Evolutionary conservation across 2,329 filamentous ascomycete genomes (phyloP), one percentile per base, ranked within the genome.

Genomic region (Neopestalotiopsis clavispora): DNA sequence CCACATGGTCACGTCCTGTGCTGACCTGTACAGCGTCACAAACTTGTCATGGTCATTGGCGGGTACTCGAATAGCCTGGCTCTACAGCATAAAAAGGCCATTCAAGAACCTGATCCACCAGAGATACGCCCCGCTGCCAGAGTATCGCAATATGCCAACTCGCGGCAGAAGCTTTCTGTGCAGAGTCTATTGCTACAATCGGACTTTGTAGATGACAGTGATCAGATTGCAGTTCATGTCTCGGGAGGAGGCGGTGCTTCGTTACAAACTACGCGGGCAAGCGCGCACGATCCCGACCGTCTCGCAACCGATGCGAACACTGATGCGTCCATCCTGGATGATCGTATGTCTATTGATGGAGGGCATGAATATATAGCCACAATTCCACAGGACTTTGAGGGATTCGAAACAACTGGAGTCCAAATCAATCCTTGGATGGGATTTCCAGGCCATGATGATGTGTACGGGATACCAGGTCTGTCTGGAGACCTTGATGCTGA

Each of bases 171-270:
- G 2, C 77, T 83, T 0, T 80, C 79, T 0, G 80, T 83, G 12
- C 81, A 83, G 66, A 82, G 81, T 42, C 71, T 83, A 4, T 74
- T 83, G 7, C 72, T 80, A 2, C 80, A 82, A 30, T 80, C 80
- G 1, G 78, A 79, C 57, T 83, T 82, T 38, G 74, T 79, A 13
- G 80, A 83, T 68, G 79, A 82, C 66, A 81, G 80, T 42, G 74
- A 78, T 58, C 76, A 80, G 65, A 75, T 77, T 42, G 75, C 72
- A 2, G 70, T 68, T 1, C 62, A 70, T 13, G 59, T 40, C 32
- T 34, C 28, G 6, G 34, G n/a, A 9, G 23, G 30, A 9, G 23
- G 30, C 23, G 20, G 13, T 20, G 34, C 34, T 10, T 7, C 34
- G 34, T 34, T 23, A 9, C 20, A 34, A 17, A n/a, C 20, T 52